Percentiles rank a stretch among this genome's conserved stretches.
phyloP scores from a whole-genome alignment of 768 basidiomycete species.

The Tricholoma flavovirens region DNA sequence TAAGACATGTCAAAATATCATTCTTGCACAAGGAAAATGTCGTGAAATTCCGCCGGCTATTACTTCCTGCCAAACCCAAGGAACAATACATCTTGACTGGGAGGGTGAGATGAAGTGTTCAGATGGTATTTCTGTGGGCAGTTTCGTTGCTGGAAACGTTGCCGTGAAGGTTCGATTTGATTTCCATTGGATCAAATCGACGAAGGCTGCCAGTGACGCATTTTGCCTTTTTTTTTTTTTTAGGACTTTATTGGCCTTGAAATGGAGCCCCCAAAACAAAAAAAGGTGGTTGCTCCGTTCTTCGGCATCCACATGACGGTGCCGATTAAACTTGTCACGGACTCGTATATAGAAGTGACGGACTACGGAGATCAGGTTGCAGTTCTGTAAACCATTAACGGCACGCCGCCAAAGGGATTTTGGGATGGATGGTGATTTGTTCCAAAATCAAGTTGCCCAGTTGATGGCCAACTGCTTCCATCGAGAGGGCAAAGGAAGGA shows the following conservation, averaged over 20 bases:
- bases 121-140: slow-evolving; percentile 33
- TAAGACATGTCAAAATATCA: slow-evolving; percentile 32
- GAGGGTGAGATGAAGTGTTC: slow-evolving; percentile 44
- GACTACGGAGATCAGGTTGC: slow-evolving; percentile 6
- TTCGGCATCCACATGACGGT: slow-evolving; percentile 36
- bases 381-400: background rate
- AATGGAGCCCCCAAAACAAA: slow-evolving; percentile 32
- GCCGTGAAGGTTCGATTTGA: slow-evolving; percentile 31
- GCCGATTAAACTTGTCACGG: slow-evolving; percentile 55
- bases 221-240: too few relatives aligned
- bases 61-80: slow-evolving; percentile 14
- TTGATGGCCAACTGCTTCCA: too few relatives aligned
- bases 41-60: slow-evolving; percentile 35
- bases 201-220: background rate
- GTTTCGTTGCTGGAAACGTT: slow-evolving; percentile 42
- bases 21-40: slow-evolving; percentile 46
- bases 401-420: too few relatives aligned
- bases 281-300: slow-evolving; percentile 23
- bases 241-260: slow-evolving; percentile 24
- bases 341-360: slow-evolving; percentile 34
- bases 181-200: background rate
- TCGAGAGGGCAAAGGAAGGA: too few relatives aligned
- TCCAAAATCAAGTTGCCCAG: too few relatives aligned
- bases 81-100: slow-evolving; percentile 47
- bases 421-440: too few relatives aligned